Base-by-base conservation (phyloP, 139 green algal genomes). In the Chlamydomonas sp. region DNA sequence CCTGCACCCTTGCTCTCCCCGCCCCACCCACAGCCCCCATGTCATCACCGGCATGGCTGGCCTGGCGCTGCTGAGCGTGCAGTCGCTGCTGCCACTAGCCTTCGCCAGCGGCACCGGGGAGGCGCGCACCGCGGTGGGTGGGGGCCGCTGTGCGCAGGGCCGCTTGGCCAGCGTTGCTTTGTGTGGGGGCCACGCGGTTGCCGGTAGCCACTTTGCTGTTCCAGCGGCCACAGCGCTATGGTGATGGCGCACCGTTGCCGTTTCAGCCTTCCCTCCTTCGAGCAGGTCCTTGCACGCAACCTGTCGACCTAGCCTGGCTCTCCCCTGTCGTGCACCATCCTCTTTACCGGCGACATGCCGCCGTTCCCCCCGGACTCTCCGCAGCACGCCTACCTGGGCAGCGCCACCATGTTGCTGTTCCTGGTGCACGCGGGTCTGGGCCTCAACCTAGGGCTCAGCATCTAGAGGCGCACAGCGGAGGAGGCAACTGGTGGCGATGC, bases 381-480 rank as follows among this genome's bases (percentile, higher is more conserved):
- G 79, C 90, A 95, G 91, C 96, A 98, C 83, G 96, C 96, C 60
- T 98, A 93, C 92, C 90, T 98, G 14, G 96, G 96, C 72, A 90
- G 87, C 17, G 88, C 62, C 77, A 96, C 97, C 89, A 91, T 98
- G 87, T 95, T 90, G 0, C 87, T 98, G 62, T 96, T 98, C 85
- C 61, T 96, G 31, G 84, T 96, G 61, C 96, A 98, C 80, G 90
- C 79, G 5, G 94, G 63, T 2, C 90, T 97, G 17, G 96, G 96
- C 68, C 84, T 98, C 18, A 90, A 98, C 88, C 91, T 98, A 82
- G 96, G 94, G 16, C 91, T 98, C 12, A 92, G 78, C 88, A 89
- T 98, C 69, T 98, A 77, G 95, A 49, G 31, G 31, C 31, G 31
- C 31, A 49, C 31, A 49, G 31, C 31, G 31, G 31, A 49, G 31